Conservation (phyloP, 1,284 basidiomycete genomes). For the Cryptococcus sp. region DNA sequence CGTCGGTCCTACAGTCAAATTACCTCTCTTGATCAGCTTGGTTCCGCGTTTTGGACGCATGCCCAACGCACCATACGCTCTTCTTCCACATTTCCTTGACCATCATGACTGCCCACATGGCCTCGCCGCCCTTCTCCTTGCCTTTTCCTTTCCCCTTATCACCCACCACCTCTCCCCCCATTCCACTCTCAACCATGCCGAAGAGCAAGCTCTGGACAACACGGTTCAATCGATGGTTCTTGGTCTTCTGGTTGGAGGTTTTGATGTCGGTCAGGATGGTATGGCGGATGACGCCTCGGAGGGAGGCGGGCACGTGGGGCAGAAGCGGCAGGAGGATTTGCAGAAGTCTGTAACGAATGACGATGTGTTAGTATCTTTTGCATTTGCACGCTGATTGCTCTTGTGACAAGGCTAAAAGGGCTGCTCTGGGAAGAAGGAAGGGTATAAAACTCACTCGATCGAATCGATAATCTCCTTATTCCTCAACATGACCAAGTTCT, state of each 20-base stretch:
- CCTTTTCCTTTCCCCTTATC: conserved; percentile 67
- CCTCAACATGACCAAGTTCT: conserved; percentile 87
- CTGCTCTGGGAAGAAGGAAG: background rate
- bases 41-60: background rate
- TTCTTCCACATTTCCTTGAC: conserved; percentile 95
- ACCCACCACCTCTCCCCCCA: conserved; percentile 75
- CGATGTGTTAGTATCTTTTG: too few relatives aligned
- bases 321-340: conserved; percentile 91
- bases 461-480: conserved; percentile 92
- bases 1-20: conserved; percentile 67
- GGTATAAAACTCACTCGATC: conserved; percentile 69
- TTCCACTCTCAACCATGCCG: conserved; percentile 88
- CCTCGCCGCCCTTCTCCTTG: conserved; percentile 70
- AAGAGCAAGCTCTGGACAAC: conserved; percentile 96
- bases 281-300: conserved; percentile 84
- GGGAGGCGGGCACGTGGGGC: conserved; percentile 82
- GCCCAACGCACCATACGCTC: conserved; percentile 73
- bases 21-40: background rate
- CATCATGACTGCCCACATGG: conserved; percentile 95
- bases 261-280: conserved; percentile 96
- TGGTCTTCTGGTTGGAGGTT: conserved; percentile 82
- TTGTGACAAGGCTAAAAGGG: background rate
- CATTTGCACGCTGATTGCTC: too few relatives aligned
- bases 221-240: conserved; percentile 94
- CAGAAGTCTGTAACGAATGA: conserved; percentile 64